Percentiles rank a stretch among this genome's conserved stretches.
Conservation (phyloP, 306 rosid species). For the Prunus padus region DNA sequence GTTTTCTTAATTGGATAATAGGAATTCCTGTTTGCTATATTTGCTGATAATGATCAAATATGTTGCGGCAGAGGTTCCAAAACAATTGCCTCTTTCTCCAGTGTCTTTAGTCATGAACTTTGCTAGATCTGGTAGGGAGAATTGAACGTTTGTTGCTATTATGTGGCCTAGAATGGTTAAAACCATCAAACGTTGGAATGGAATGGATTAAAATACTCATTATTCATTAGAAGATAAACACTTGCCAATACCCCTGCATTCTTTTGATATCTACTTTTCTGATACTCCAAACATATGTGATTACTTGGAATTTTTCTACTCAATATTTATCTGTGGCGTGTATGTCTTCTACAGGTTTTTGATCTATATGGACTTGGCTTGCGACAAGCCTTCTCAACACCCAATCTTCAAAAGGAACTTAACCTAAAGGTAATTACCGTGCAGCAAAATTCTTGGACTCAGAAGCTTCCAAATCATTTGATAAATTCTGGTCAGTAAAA, state of each 20-base stretch:
- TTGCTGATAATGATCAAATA: background rate
- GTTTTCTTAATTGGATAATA: background rate
- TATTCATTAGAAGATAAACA: background rate
- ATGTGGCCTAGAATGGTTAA: background rate
- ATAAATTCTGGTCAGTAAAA: background rate
- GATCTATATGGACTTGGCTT: slow-evolving; percentile 79
- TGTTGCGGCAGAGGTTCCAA: background rate
- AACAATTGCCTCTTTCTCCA: background rate
- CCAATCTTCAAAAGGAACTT: slow-evolving; percentile 76
- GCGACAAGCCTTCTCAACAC: slow-evolving; percentile 56
- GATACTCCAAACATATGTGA: background rate
- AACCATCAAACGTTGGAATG: background rate
- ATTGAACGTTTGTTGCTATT: too few relatives aligned
- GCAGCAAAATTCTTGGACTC: slow-evolving; percentile 3
- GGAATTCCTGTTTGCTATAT: background rate
- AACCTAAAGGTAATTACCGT: slow-evolving; percentile 53
- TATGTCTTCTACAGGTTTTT: slow-evolving; percentile 50
- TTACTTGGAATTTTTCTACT: background rate
- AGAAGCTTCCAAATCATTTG: background rate
- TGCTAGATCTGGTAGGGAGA: background rate
- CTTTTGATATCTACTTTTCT: background rate
- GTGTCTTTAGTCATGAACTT: background rate
- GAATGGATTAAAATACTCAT: background rate
- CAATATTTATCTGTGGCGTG: slow-evolving; percentile 9
- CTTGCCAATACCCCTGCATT: background rate